These are phyloP conservation scores for Leccinum incarnatum DNA, from an alignment of 768 basidiomycete species.

Conservation along the genomic window DNA sequence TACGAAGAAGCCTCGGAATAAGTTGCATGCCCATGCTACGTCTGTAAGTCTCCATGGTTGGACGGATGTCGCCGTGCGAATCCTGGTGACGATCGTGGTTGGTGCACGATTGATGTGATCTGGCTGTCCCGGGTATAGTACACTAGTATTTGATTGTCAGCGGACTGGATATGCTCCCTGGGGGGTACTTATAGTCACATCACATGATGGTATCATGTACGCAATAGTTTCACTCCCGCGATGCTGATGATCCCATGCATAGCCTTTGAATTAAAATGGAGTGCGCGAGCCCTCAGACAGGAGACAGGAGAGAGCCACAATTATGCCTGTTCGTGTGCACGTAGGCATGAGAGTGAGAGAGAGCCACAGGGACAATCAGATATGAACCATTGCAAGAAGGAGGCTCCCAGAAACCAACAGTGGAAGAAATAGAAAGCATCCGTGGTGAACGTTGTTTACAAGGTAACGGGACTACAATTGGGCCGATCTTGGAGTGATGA, in stretches of 20 bases:
- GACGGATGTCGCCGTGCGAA: background rate
- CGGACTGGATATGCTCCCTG: background rate
- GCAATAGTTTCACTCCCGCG: background rate
- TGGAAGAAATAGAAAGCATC: background rate
- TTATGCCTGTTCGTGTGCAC: background rate
- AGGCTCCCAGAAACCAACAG: background rate
- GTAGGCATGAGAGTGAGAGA: background rate
- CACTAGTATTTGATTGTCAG: background rate
- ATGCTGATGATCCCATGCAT: background rate
- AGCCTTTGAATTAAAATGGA: background rate
- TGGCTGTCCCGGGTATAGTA: background rate
- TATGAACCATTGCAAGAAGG: background rate
- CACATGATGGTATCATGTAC: background rate
- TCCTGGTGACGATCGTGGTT: background rate
- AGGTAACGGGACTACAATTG: background rate
- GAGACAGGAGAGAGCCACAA: background rate
- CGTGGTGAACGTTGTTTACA: background rate
- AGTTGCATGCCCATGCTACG: slow-evolving; percentile 40
- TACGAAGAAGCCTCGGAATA: background rate
- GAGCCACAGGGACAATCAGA: background rate
- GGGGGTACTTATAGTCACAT: background rate
- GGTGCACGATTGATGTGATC: background rate
- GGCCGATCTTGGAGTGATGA: background rate
- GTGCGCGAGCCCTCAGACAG: background rate
- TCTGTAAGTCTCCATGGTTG: slow-evolving; percentile 53